A percentile compares a stretch with the other conserved stretches of the same genome.
Conservation (phyloP, 805 yeast species). For the Kazachstania martiniae region DNA sequence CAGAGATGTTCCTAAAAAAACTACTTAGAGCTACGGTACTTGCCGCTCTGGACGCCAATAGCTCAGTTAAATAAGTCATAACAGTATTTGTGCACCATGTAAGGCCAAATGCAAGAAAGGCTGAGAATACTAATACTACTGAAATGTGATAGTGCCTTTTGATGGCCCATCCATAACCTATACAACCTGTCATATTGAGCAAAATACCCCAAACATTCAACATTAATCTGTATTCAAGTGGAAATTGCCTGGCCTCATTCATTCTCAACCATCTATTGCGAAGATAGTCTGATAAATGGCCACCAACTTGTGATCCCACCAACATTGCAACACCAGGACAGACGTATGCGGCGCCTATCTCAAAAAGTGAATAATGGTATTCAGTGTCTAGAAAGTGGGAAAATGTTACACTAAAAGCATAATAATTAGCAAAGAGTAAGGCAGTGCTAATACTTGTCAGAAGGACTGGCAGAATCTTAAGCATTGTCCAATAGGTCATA, state of each 20-base stretch:
- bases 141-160: conserved; percentile 31
- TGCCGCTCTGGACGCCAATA: conserved; percentile 40
- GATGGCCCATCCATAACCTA: conserved; percentile 45
- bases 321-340: conserved; percentile 44
- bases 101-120: conserved; percentile 41
- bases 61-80: conserved; percentile 44
- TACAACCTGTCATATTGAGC: conserved; percentile 34
- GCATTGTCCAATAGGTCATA: conserved; percentile 27
- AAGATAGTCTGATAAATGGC: conserved; percentile 35
- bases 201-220: conserved; percentile 36
- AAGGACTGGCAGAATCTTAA: conserved; percentile 35
- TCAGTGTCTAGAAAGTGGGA: conserved; percentile 30
- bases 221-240: conserved; percentile 35
- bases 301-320: conserved; percentile 39
- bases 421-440: conserved; percentile 42
- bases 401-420: conserved; percentile 42
- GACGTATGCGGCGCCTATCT: conserved; percentile 36
- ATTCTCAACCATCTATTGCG: conserved; percentile 23
- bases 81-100: conserved; percentile 45
- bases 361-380: conserved; percentile 29
- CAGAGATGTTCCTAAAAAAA: conserved; percentile 41
- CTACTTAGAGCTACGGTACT: conserved; percentile 45
- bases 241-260: conserved; percentile 28
- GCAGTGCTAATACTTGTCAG: conserved; percentile 39
- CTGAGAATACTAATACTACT: conserved; percentile 34